Evolutionary conservation across 176 grass and related monocot species (phyloP).

Genomic region (bread wheat (Triticum aestivum)): IWGSC_CS_RefSeq_v2.1 NC_057810.1:41788403-41788902

Average conservation of each 20-base stretch:
- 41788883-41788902: background rate
- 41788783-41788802: background rate
- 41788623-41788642: background rate
- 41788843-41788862: background rate
- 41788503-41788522: too few relatives aligned
- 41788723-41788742: background rate
- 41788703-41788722: background rate
- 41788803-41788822: background rate
- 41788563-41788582: slow-evolving; percentile 17
- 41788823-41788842: background rate
- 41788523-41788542: fast-evolving
- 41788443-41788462: too few relatives aligned
- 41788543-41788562: background rate
- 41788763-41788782: background rate
- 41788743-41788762: background rate
- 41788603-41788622: background rate
- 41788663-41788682: background rate
- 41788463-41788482: too few relatives aligned
- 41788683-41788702: background rate
- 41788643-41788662: slow-evolving; percentile 26
- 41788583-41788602: slow-evolving; percentile 38
- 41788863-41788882: background rate
- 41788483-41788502: too few relatives aligned
- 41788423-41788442: too few relatives aligned
- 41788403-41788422: background rate